These are phyloP conservation scores for Dryas drummondii DNA, from an alignment of 306 rosid genomes.

Conservation along the genomic window DNA sequence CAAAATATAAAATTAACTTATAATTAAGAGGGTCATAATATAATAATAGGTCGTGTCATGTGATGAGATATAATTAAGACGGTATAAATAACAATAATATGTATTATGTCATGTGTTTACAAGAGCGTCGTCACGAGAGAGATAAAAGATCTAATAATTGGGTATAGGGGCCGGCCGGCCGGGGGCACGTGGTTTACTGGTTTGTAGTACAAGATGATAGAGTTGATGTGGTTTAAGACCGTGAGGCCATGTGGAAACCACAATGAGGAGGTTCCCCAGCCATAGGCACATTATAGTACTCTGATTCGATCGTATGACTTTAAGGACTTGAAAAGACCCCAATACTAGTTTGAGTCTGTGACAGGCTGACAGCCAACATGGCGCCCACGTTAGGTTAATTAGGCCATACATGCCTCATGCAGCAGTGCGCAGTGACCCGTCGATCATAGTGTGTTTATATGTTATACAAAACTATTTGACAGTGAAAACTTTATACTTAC, in stretches of 20 bases:
- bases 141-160: neutral
- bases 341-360: neutral
- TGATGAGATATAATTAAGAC: no score
- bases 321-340: conserved; percentile 10
- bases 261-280: neutral
- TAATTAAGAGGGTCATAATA: no score
- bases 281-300: no score
- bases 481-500: no score
- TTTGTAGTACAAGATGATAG: neutral
- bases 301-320: neutral
- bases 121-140: neutral
- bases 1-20: no score
- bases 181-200: conserved; percentile 5
- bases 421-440: no score
- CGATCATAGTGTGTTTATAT: no score
- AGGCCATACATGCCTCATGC: neutral
- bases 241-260: conserved; percentile 5
- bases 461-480: no score
- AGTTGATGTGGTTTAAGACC: neutral
- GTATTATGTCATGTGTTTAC: no score
- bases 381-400: conserved; percentile 10
- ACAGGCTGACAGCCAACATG: conserved; percentile 10
- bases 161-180: neutral
- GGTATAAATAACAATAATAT: no score
- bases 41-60: no score